Evolutionary conservation across 257 asterid species (phyloP), one percentile per base, ranked within the genome.

Genomic region (Coffea eugenioides): DNA sequence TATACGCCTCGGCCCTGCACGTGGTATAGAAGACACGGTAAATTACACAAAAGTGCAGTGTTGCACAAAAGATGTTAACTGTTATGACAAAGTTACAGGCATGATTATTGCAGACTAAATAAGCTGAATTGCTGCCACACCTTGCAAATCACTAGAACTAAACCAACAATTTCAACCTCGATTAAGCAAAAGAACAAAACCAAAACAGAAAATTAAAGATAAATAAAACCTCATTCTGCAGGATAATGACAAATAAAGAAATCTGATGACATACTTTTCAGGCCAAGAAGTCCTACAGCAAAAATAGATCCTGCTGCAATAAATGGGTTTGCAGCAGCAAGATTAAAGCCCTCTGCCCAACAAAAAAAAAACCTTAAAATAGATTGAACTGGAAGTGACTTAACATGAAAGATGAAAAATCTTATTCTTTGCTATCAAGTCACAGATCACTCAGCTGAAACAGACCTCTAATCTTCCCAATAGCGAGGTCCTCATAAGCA

Each of bases 391-490:
- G 16, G 18, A 54, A 75, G 65, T 66, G 59, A 61, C 61, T 71
- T 48, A 64, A 76, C 52, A 7, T 27, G 78, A 43, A 85, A 68
- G 2, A 25, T 13, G 69, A 34, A 23, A 59, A 39, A 57, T 39
- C 25, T 39, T 8, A 69, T 20, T 51, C 20, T 62, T 59, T 27
- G 57, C 56, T 73, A 39, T 41, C 56, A 73, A 64, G 0, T 15
- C 18, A 43, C n/a, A 54, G 66, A 57, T 36, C 66, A 80, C 79
- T 56, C 34, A 83, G 81, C 70, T 69, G 54, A 27, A 68, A 76
- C 82, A 54, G 65, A 95, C 99, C 99, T 90, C 89, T 92, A 73
- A 90, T 81, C 94, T 91, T 92, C 86, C 86, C 92, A 80, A 94
- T 81, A 79, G 73, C 94, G 77, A 87, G 45, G 75, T 89, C 91